Conservation (phyloP, 1,284 basidiomycete genomes). For the Lentinus polychrous region DNA sequence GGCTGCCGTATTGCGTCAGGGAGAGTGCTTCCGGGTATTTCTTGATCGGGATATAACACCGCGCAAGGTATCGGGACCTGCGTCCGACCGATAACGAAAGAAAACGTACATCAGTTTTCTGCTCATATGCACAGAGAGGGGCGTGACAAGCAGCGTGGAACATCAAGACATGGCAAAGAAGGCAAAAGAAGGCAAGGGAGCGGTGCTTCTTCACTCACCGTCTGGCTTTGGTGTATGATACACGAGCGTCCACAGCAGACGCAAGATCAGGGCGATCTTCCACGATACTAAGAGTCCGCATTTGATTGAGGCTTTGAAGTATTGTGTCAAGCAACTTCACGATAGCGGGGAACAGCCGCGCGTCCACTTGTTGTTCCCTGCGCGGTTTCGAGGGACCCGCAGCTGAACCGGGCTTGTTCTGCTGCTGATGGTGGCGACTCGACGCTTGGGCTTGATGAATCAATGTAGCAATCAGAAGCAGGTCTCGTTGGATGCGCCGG, state of each 20-base stretch:
- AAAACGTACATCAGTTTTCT: too few species aligned
- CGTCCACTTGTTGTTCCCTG: conserved; percentile 44
- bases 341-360: conserved; percentile 71
- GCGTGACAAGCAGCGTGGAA: neutral
- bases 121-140: neutral
- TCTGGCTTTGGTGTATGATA: conserved; percentile 68
- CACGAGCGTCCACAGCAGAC: conserved; percentile 67
- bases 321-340: conserved; percentile 86
- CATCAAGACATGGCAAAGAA: conserved; percentile 2
- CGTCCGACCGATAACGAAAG: neutral
- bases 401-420: conserved; percentile 12
- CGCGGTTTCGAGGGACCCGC: conserved; percentile 30
- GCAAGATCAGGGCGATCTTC: conserved; percentile 83
- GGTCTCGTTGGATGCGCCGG: conserved; percentile 81
- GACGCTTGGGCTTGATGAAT: conserved; percentile 34
- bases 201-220: conserved; percentile 37
- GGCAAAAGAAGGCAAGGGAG: conserved; percentile 3
- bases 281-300: conserved; percentile 77
- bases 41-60: conserved; percentile 62
- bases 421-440: conserved; percentile 17
- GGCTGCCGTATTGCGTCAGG: conserved; percentile 58
- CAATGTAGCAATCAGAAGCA: conserved; percentile 71
- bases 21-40: conserved; percentile 66
- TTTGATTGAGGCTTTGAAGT: conserved; percentile 76
- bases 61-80: conserved; percentile 66